Evolutionary conservation across 495 filamentous ascomycete genomes (phyloP), one percentile per base, ranked within the genome.

Genomic region (Penicillium lividum): DNA sequence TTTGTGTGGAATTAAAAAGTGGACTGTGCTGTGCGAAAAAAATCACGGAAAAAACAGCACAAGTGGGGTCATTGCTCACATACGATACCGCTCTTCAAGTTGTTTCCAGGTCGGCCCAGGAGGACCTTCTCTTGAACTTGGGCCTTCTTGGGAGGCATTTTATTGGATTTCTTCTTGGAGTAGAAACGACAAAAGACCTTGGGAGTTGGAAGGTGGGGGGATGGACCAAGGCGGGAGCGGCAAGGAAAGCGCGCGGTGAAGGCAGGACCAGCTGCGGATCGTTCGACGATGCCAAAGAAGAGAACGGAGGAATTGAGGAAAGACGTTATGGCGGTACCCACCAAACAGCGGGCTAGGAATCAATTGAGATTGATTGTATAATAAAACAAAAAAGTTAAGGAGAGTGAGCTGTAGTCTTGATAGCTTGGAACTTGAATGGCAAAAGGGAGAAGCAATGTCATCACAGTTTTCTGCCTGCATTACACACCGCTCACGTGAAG

Each of bases 61-160:
- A 34, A 47, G 71, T 74, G 73, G 77, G 72, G 74, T 66, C 70
- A 54, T 55, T 72, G 76, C 80, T 79, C 79, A 86, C 90, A 83
- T 88, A 97, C 95, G 86, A 99, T 99, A 83, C 95, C 95, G 80
- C 90, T 95, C 86, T 98, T 99, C 77, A 99, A 79, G 80, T 86
- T 97, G 82, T 99, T 99, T 66, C 95, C 95, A 56, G 95, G 95
- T 69, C 95, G 85, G 70, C 95, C 95, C 71, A 99, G 82, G 57
- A 78, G 77, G 65, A 84, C 70, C 73, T 84, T 82, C 64, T 84
- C 79, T 72, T 81, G 77, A 50, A 80, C 76, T 62, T 66, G 71
- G 43, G 77, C 73, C 66, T 83, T 83, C 73, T 83, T 82, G 63
- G 80, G 80, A 62, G 77, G 72, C 80, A 83, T 82, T 72, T 73